Conservation (phyloP, 768 basidiomycete species). For the Auriscalpium vulgare region DNA sequence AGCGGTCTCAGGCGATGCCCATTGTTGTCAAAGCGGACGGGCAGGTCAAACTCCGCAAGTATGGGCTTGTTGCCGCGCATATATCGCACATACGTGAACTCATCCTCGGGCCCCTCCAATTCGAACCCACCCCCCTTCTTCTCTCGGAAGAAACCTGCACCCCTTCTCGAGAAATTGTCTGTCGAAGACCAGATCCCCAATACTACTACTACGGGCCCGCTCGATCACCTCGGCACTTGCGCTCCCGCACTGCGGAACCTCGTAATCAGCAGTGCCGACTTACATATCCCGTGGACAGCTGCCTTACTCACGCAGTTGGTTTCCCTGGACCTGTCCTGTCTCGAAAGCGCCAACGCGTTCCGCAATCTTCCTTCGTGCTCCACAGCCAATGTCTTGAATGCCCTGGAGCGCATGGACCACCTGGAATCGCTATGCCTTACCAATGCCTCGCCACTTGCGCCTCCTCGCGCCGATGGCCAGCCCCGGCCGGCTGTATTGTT, state of each 20-base stretch:
- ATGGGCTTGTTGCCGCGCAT: background rate
- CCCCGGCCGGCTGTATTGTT: background rate
- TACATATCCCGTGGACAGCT: background rate
- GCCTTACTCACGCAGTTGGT: background rate
- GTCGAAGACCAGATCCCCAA: background rate
- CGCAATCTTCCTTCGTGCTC: background rate
- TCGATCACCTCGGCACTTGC: background rate
- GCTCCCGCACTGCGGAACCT: background rate
- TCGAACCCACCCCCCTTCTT: background rate
- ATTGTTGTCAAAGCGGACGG: background rate
- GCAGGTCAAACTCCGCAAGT: background rate
- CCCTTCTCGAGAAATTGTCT: background rate
- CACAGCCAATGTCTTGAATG: background rate
- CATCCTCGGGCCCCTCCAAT: background rate
- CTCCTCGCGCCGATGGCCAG: background rate
- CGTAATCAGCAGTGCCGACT: background rate
- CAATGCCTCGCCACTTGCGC: background rate
- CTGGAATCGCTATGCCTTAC: background rate
- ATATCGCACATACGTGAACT: background rate
- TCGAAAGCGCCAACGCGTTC: too few species aligned
- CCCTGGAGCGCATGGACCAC: background rate
- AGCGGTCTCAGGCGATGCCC: background rate
- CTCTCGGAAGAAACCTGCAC: background rate
- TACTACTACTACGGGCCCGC: background rate
- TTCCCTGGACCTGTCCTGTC: background rate